Conservation (phyloP, 352 stramenopile species). For the Globisporangium emineosum region DNA sequence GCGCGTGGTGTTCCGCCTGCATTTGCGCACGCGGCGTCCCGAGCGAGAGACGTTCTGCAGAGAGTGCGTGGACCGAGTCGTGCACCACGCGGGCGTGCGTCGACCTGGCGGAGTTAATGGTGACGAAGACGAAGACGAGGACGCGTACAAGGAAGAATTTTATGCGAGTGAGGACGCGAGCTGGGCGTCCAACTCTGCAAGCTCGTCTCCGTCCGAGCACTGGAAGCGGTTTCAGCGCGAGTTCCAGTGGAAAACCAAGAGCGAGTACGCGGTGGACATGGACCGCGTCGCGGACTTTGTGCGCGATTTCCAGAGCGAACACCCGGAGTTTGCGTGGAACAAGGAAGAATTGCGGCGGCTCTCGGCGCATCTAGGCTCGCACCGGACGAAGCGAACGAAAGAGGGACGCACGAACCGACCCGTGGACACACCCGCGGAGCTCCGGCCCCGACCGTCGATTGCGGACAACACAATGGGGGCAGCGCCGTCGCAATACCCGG, state of each 20-base stretch:
- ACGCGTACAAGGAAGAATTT: slow-evolving; percentile 1
- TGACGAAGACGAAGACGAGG: slow-evolving; percentile 23
- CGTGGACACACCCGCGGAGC: slow-evolving; percentile 8
- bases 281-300: slow-evolving; percentile 29
- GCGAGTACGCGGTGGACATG: slow-evolving; percentile 22
- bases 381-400: slow-evolving; percentile 20
- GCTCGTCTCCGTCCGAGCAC: slow-evolving; percentile 4
- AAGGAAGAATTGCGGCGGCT: slow-evolving; percentile 33
- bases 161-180: background rate
- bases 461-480: background rate
- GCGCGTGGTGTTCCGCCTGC: slow-evolving; percentile 47
- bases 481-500: background rate
- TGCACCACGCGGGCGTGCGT: slow-evolving; percentile 15
- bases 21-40: slow-evolving; percentile 38
- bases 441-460: background rate
- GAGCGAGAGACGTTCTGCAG: slow-evolving; percentile 50
- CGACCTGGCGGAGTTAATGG: background rate
- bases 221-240: background rate
- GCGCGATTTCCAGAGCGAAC: slow-evolving; percentile 21
- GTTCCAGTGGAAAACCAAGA: background rate
- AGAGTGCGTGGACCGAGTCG: slow-evolving; percentile 54
- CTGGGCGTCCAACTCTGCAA: background rate
- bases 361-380: slow-evolving; percentile 20
- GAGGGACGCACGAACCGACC: slow-evolving; percentile 18
- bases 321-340: slow-evolving; percentile 32